Conservation (phyloP, 352 stramenopile genomes). For the Pythium apleroticum region DNA sequence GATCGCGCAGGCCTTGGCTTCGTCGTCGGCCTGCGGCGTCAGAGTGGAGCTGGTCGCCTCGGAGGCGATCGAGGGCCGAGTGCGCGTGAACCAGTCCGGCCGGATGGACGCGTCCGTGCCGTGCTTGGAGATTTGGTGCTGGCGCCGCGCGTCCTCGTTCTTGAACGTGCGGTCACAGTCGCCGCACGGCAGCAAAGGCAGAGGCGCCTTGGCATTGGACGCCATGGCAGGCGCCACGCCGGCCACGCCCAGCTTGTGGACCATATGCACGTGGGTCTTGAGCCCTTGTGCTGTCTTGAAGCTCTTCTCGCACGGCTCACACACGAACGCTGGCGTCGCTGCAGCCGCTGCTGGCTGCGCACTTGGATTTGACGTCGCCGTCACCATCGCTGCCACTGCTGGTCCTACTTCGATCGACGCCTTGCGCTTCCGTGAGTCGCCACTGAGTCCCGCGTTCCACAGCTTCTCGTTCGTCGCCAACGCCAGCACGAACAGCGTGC, state of each 20-base stretch:
- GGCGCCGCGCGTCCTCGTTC: conserved; percentile 68
- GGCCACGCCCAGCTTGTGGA: conserved; percentile 66
- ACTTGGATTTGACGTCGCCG: not conserved
- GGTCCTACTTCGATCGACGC: not conserved
- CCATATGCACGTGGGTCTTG: conserved; percentile 81
- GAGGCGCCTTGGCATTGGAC: not conserved
- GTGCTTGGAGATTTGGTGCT: conserved; percentile 83
- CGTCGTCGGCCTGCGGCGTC: conserved; percentile 6
- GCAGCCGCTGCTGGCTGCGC: not conserved
- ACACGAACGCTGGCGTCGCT: conserved; percentile 33
- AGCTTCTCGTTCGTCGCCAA: not conserved
- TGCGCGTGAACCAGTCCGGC: conserved; percentile 70
- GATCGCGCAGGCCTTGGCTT: conserved; percentile 37
- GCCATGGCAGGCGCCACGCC: not conserved
- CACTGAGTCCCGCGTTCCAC: not conserved
- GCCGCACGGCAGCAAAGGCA: conserved; percentile 31
- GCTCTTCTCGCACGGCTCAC: conserved; percentile 51
- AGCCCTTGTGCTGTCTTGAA: conserved; percentile 76
- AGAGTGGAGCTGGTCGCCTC: conserved; percentile 35
- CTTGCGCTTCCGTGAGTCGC: conserved; percentile 17
- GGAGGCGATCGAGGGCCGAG: not conserved
- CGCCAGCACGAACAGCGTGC: conserved; percentile 65
- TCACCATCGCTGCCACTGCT: not conserved
- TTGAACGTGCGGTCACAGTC: conserved; percentile 68
- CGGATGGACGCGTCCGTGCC: conserved; percentile 72